Base-by-base conservation (phyloP, 2,329 filamentous ascomycete species). In the Aspergillus costaricaensis region DNA sequence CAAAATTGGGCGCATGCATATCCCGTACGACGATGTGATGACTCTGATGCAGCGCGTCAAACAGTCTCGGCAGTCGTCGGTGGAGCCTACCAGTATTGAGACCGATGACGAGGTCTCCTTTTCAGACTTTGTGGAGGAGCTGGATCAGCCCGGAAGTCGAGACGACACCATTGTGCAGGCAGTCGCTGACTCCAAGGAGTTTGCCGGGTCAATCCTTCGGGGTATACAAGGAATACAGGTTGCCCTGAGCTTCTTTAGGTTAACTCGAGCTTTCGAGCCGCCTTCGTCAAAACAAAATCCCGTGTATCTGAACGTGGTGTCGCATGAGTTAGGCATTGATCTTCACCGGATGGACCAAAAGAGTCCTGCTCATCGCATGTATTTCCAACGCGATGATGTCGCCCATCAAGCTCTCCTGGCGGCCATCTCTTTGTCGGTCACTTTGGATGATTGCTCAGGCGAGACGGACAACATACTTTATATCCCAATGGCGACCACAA, bases 201-300 rank as follows among this genome's bases (percentile, higher is more conserved):
- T 99, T 72, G 85, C 93, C 58, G 91, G 90, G 73, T 97, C 95
- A 1, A 89, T 97, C 44, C 81, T 99, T 53, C 87, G 91, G 48
- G 95, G 95, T 55, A 92, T 99, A 66, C 96, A 97, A 73, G 95
- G 99, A 75, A 90, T 99, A 12, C 95, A 99, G 75, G 91, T 99
- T 70, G 94, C 93, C 0, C 86, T 98, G 72, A 94, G 94, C 76
- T 95, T 94, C 75, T 85, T 97, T 67, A 91, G 92, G 17, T 79
- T 99, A 61, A 93, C 91, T 21, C 95, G 92, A 75, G 88, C 88
- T 68, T 84, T 97, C 12, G 83, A 88, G 41, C 83, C 87, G 2
- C 82, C 91, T 60, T 86, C 88, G 63, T 83, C 88, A 3, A 83
- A 83, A 3, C 86, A 88, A 27, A 82, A 84, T n/a, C 88, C 91